Evolutionary conservation across 1,139 yeast genomes (phyloP).

Genomic region (Sugiyamaella sp.): DNA sequence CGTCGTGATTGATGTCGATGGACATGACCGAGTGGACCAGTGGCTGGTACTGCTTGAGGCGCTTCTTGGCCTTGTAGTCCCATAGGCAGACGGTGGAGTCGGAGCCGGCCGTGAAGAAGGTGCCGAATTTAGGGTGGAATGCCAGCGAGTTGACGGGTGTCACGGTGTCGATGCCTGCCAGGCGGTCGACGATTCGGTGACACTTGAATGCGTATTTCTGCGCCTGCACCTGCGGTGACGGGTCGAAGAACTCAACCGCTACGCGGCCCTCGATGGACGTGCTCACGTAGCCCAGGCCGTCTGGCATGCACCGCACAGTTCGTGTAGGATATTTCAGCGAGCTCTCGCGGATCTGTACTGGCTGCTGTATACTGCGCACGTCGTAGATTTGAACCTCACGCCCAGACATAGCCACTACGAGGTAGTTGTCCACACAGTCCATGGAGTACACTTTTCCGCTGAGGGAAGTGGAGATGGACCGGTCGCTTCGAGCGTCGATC

Average conservation of each 20-base stretch:
- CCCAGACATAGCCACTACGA: conserved; percentile 61
- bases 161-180: conserved; percentile 60
- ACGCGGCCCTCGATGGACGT: conserved; percentile 89
- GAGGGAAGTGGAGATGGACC: conserved; percentile 33
- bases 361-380: conserved; percentile 49
- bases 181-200: conserved; percentile 57
- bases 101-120: conserved; percentile 76
- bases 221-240: conserved; percentile 50
- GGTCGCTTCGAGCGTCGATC: conserved; percentile 41
- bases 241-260: conserved; percentile 72
- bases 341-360: conserved; percentile 60
- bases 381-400: conserved; percentile 64
- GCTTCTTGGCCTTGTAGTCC: conserved; percentile 67
- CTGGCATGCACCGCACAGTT: conserved; percentile 60
- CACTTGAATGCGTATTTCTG: conserved; percentile 81
- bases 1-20: conserved; percentile 47
- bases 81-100: conserved; percentile 78
- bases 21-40: conserved; percentile 56
- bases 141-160: conserved; percentile 74
- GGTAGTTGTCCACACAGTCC: conserved; percentile 53
- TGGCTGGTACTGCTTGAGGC: conserved; percentile 60
- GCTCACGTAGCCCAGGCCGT: conserved; percentile 67
- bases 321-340: conserved; percentile 76
- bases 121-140: conserved; percentile 52
- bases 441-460: conserved; percentile 65